Evolutionary conservation across 2,329 filamentous ascomycete species (phyloP).

Genomic region (Colletotrichum horii): DNA sequence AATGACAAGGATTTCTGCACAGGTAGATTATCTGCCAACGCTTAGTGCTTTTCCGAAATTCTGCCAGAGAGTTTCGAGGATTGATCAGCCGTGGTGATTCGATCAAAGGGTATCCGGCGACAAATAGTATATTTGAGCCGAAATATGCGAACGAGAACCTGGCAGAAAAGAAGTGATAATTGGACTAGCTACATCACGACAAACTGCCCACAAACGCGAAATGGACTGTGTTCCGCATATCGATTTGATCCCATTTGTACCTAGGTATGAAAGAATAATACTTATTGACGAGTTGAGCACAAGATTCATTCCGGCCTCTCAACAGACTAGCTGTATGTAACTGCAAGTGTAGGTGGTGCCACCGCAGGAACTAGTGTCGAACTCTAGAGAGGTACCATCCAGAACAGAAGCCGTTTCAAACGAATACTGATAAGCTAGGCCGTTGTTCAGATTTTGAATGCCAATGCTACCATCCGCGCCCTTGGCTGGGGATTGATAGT

Average conservation of each 20-base stretch:
- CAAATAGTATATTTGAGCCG: no score
- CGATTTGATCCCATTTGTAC: no score
- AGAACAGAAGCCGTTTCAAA: background rate
- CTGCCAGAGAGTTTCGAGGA: no score
- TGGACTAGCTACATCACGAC: no score
- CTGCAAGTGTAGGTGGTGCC: background rate
- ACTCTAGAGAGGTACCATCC: background rate
- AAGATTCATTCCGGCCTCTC: background rate
- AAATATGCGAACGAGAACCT: no score
- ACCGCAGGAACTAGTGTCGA: background rate
- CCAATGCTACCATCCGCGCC: background rate
- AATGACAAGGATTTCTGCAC: background rate
- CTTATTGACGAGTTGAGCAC: no score
- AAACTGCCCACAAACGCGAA: no score
- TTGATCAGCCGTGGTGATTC: no score
- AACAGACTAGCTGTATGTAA: background rate
- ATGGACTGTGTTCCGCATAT: no score
- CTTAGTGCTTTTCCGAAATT: background rate
- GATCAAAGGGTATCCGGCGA: no score
- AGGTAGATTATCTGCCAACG: background rate
- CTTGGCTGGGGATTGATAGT: background rate
- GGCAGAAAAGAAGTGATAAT: no score
- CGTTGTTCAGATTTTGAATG: background rate
- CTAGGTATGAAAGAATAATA: no score
- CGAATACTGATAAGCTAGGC: background rate